Evolutionary conservation across 257 asterid species (phyloP), one percentile per base, ranked within the genome.

Genomic region (Nyctanthes arbortristis): DNA sequence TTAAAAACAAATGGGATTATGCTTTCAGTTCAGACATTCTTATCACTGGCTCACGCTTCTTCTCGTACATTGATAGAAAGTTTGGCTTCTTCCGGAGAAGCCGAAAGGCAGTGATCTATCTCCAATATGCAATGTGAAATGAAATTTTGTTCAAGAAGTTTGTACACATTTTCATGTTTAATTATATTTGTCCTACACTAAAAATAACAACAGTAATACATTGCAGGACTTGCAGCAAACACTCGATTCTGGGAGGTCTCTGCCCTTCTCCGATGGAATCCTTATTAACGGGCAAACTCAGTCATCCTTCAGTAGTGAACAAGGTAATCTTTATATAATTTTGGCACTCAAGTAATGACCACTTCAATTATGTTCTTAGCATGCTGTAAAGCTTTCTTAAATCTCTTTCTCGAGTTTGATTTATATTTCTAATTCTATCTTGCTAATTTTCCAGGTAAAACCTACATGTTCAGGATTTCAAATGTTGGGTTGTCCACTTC

Each of bases 391-490:
- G 47, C 14, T 1, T 39, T 39, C 47, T 34, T 30, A 43, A n/a
- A 22, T 2, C 25, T 9, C 39, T 47, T 49, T 58, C 0, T 68
- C n/a, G 28, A 2, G 43, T 36, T 7, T 14, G 1, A 22, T 22
- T 10, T 52, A 4, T 16, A 24, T 52, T 52, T 30, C 59, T 52
- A 22, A 52, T 52, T 52, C 59, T 8, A 20, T 49, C 30, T 56
- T 45, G 67, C 56, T 49, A 65, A 33, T 43, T 71, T 61, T 84
- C 27, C 90, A 91, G 97, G 97, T 25, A 82, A 82, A 74, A 89
- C 97, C 3, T 94, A 84, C 82, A 89, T 91, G 97, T 91, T 91
- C 75, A 86, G 98, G 72, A 79, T 94, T n/a, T 91, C 99, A 20
- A 94, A 94, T 34, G 68, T 94, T 14, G 99, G 97, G 20, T 55